phyloP scores from a whole-genome alignment of 202 grass and related monocot species.

The Eragrostis tef region DNA sequence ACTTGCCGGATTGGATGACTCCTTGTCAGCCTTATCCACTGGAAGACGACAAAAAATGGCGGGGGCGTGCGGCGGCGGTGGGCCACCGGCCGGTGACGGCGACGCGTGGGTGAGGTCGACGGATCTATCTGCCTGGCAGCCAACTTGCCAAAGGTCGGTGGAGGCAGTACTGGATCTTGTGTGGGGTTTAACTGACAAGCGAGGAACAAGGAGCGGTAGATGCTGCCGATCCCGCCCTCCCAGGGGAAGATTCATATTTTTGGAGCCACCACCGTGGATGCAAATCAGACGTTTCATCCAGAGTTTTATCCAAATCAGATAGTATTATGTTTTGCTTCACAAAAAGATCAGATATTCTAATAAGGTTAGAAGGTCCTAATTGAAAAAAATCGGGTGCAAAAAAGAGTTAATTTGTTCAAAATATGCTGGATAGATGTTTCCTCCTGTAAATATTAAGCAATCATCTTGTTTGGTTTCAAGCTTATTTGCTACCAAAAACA shows the following conservation, averaged over 20 bases:
- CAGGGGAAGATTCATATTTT: background rate
- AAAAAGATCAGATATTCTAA: too few relatives aligned
- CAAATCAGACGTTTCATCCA: background rate
- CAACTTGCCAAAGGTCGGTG: background rate
- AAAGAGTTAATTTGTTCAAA: too few relatives aligned
- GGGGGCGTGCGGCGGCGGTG: conserved; percentile 12
- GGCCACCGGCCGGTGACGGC: conserved; percentile 1
- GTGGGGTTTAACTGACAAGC: conserved; percentile 3
- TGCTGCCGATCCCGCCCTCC: background rate
- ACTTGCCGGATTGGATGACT: conserved; percentile 44
- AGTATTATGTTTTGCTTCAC: background rate
- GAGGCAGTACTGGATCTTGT: background rate
- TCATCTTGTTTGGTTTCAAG: too few relatives aligned
- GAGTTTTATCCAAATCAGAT: background rate
- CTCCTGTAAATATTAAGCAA: too few relatives aligned
- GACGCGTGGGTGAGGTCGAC: background rate
- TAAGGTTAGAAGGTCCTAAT: too few relatives aligned
- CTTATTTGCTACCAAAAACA: too few relatives aligned
- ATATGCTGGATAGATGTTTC: too few relatives aligned
- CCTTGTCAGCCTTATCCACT: conserved; percentile 39
- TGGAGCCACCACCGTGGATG: background rate
- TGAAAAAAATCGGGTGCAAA: too few relatives aligned
- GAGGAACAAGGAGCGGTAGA: background rate
- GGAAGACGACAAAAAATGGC: conserved; percentile 23
- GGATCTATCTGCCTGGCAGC: background rate